Base-by-base conservation (phyloP, 2,329 filamentous ascomycete genomes). In the Cercospora beticola region DNA sequence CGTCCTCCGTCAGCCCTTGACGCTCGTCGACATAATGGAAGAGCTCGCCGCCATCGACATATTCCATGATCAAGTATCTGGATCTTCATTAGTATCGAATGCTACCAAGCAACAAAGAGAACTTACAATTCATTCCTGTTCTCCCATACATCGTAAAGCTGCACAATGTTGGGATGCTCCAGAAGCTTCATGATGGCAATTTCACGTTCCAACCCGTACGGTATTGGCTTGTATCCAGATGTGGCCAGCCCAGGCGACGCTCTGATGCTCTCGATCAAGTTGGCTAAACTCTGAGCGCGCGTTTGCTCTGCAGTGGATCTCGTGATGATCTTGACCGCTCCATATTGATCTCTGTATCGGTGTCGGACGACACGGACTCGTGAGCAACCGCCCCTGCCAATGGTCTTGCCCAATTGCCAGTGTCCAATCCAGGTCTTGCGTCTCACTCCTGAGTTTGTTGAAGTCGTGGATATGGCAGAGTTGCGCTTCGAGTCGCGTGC, bases 111-210 rank as follows among this genome's bases (percentile, higher is more conserved):
- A 26, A 3, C 5, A 23, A 18, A n/a, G 40, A n/a, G 4, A 40
- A 77, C 92, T 83, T 84, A 97, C 92, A 99, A 90, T 80, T 99
- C 94, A 66, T 93, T 92, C 23, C 92, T 87, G 78, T 97, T 98
- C 82, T 99, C 95, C 94, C 94, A 99, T 31, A 99, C 94, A 81
- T 99, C 95, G 78, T 94, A 95, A 9, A 99, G 83, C 73, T 92
- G 92, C 80, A 97, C 94, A 75, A 98, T 94, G 78, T 98, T 95
- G 5, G 91, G 92, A 81, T 99, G 95, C 76, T 97, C 90, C 69
- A 98, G 92, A 67, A 98, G 86, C 82, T 97, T 98, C 87, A 99
- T 93, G 74, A 99, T 96, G 33, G 94, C 93, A 49, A 99, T 94
- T 78, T 99, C 95, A 65, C 95, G 87, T 81, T 98, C 94, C 70